Base-by-base conservation (phyloP, 2,329 filamentous ascomycete genomes). In the Exserohilum rostratum region DNA sequence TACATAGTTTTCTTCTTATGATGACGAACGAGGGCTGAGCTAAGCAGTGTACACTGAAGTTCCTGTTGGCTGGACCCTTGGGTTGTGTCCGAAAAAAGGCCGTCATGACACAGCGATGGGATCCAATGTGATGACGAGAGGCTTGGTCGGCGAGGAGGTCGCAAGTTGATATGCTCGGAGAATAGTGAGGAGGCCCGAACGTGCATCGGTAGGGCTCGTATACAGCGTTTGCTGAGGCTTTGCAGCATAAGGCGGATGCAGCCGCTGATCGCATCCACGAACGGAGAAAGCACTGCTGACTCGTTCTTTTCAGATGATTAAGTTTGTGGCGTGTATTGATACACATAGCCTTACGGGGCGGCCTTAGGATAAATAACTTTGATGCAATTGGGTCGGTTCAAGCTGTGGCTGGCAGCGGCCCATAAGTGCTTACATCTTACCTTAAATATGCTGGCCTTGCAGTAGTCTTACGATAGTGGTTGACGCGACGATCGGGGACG, bases 121-220 rank as follows among this genome's bases (percentile, higher is more conserved):
- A 9, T 45, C 33, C 40, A 53, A 48, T 58, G 57, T 46, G 52
- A 44, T 62, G 48, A 46, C 50, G 55, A 33, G 15, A 47, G 9
- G 47, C 45, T 47, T 61, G 54, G 51, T 60, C 46, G 53, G 55
- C 48, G 61, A 58, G 48, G 48, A 53, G 25, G 22, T 47, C 25
- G 40, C 44, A 48, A 56, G 17, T 34, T 58, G 39, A 54, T 55
- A 48, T 60, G 50, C 34, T 53, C 60, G 63, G 65, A 60, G 51
- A 59, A 61, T 58, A 58, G 55, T 58, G 65, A 55, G 63, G 65
- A 63, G 65, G 61, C 50, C 65, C 64, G 65, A 48, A 47, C 50
- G 56, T 54, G 49, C 53, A 55, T 53, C 44, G 47, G 39, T 52
- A 55, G 43, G n/a, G 42, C 52, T 56, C 34, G 35, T 31, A 50